These are phyloP conservation scores for Ceratocystiopsis minuta DNA, from an alignment of 2,329 filamentous ascomycete species.

Conservation along the genomic window DNA sequence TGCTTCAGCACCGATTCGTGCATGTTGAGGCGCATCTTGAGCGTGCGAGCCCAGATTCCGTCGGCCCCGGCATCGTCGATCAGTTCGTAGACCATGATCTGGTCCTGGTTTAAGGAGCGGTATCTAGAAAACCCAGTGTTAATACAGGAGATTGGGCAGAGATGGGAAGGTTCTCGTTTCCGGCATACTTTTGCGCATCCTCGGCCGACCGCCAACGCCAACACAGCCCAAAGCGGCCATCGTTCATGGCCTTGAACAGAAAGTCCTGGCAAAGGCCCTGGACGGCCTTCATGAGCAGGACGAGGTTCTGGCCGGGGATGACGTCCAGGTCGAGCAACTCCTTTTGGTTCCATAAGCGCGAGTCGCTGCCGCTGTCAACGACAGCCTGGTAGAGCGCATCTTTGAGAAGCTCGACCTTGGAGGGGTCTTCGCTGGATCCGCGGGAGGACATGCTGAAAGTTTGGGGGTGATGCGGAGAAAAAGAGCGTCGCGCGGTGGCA, in stretches of 20 bases:
- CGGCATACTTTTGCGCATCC: slow-evolving; percentile 36
- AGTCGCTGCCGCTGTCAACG: slow-evolving; percentile 27
- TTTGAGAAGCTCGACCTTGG: slow-evolving; percentile 34
- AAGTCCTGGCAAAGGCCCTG: slow-evolving; percentile 42
- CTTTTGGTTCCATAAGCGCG: slow-evolving; percentile 36
- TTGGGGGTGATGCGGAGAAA: too few relatives aligned
- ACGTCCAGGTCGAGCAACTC: slow-evolving; percentile 39
- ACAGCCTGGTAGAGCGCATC: slow-evolving; percentile 38
- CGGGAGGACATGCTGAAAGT: slow-evolving; percentile 8
- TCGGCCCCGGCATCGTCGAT: slow-evolving; percentile 74
- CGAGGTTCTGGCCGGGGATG: slow-evolving; percentile 36
- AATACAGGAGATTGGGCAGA: too few relatives aligned
- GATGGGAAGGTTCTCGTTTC: too few relatives aligned
- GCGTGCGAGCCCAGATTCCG: slow-evolving; percentile 79
- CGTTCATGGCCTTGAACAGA: slow-evolving; percentile 33
- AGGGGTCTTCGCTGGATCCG: slow-evolving; percentile 12
- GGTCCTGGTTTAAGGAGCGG: slow-evolving; percentile 45
- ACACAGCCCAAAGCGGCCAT: slow-evolving; percentile 24
- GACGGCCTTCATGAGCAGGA: slow-evolving; percentile 35
- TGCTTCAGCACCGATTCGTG: slow-evolving; percentile 70
- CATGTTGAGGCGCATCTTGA: slow-evolving; percentile 64
- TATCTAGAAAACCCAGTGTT: slow-evolving; percentile 12
- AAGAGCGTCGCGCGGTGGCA: neutral
- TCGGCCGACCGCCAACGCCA: slow-evolving; percentile 42
- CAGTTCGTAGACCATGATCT: slow-evolving; percentile 67